phyloP scores from a whole-genome alignment of 1,284 basidiomycete species.

The Pseudozyma hubeiensis region DNA sequence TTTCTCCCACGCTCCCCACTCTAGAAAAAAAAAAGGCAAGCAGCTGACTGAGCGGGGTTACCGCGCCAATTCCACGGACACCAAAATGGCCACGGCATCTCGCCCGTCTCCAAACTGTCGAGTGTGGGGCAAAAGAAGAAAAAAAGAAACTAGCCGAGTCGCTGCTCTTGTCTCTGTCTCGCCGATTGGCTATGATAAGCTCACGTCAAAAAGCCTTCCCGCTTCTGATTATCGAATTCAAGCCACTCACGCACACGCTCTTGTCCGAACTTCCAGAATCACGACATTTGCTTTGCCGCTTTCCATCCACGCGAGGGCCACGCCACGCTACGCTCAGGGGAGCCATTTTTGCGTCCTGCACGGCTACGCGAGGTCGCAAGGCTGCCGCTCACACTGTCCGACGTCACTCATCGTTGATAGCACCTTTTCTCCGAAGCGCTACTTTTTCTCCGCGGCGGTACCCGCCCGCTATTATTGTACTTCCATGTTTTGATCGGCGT shows the following conservation, averaged over 20 bases:
- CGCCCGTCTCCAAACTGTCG: neutral
- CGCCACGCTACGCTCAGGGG: neutral
- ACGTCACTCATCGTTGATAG: no score
- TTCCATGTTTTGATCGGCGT: no score
- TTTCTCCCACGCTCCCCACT: neutral
- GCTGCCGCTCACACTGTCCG: neutral
- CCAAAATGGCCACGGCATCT: neutral
- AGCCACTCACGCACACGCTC: no score
- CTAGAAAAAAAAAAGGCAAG: conserved; percentile 2
- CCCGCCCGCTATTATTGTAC: neutral
- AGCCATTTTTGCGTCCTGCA: no score
- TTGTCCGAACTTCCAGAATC: neutral
- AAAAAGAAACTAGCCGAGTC: conserved; percentile 15
- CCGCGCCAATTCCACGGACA: neutral
- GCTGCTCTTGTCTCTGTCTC: neutral
- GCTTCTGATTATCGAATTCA: neutral
- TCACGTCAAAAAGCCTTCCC: conserved; percentile 1
- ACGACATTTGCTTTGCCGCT: neutral
- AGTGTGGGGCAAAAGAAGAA: conserved; percentile 11
- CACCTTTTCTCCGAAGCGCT: no score
- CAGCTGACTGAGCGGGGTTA: conserved; percentile 16
- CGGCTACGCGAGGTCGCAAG: no score
- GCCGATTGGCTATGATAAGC: conserved; percentile 21
- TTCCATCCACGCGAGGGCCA: neutral
- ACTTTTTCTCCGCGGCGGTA: conserved; percentile 8